A percentile compares a stretch with the other conserved stretches of the same genome.
Evolutionary conservation across 129 eudicot species (phyloP).

Genomic region (Centrapalus pauciflorus): DNA sequence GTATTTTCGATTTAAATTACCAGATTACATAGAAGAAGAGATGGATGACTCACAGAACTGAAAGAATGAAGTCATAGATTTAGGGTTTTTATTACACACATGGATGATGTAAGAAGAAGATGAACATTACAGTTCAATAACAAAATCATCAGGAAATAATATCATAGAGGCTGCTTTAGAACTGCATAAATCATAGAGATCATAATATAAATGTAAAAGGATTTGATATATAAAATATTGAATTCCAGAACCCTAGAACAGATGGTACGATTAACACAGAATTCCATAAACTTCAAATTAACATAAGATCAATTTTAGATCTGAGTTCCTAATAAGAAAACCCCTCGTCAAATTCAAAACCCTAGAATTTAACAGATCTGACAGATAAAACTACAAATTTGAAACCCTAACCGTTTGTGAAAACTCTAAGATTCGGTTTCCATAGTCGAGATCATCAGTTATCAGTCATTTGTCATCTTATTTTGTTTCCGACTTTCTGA

Average conservation of each 20-base stretch:
- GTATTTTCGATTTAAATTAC: no score
- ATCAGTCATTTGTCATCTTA: no score
- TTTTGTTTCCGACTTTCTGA: no score
- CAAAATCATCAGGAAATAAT: neutral
- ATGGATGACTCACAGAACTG: no score
- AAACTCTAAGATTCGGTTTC: constrained; percentile 2
- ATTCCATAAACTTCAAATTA: constrained; percentile 14
- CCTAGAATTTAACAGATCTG: constrained; percentile 13
- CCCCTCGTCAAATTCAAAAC: constrained; percentile 22
- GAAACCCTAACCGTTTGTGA: constrained; percentile 18
- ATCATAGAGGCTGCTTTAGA: neutral
- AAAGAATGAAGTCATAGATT: no score
- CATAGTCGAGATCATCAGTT: constrained; percentile 3
- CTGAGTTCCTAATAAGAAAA: constrained; percentile 1
- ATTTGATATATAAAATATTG: neutral
- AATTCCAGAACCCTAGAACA: constrained; percentile 10
- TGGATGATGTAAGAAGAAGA: constrained; percentile 3
- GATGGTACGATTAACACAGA: constrained; percentile 10
- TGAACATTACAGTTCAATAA: neutral
- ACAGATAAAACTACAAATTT: neutral
- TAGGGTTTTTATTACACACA: neutral
- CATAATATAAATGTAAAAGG: no score
- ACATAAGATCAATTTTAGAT: constrained; percentile 7
- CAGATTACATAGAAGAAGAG: no score
- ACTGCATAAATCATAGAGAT: neutral